Conservation (phyloP, 2,329 filamentous ascomycete species). For the Colletotrichum australisinense region DNA sequence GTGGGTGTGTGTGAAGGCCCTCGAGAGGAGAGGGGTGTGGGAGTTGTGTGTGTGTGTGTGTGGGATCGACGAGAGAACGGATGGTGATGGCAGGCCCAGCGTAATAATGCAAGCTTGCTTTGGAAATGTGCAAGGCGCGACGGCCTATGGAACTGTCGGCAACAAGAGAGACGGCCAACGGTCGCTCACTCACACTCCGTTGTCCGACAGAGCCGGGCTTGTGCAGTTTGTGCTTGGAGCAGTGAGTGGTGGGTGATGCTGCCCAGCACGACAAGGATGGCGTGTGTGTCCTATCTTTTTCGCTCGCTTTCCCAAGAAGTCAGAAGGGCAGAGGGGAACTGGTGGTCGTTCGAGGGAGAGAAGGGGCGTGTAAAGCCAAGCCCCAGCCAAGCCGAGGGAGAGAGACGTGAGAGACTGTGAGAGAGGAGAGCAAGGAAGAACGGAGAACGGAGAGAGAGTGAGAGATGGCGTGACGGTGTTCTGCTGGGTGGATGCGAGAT, state of each 20-base stretch:
- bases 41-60: constrained; percentile 11
- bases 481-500: neutral
- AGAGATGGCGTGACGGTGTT: neutral
- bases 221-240: constrained; percentile 12
- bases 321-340: constrained; percentile 24
- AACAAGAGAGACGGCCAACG: neutral
- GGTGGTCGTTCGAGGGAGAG: neutral
- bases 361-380: constrained; percentile 2
- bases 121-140: constrained; percentile 11
- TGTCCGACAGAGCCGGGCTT: neutral
- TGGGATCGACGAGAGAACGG: neutral
- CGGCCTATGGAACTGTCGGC: constrained; percentile 21
- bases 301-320: constrained; percentile 6
- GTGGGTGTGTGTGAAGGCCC: neutral
- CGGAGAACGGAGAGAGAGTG: neutral
- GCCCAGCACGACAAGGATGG: constrained; percentile 19
- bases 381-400: constrained; percentile 26
- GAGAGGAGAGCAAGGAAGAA: neutral
- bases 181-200: constrained; percentile 25
- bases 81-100: constrained; percentile 8
- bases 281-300: neutral
- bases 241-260: constrained; percentile 1
- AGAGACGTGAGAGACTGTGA: neutral
- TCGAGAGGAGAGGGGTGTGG: neutral
- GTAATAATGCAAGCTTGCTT: constrained; percentile 4